Conservation (phyloP, 352 stramenopile species). For the Phytophthora palmivora region DNA sequence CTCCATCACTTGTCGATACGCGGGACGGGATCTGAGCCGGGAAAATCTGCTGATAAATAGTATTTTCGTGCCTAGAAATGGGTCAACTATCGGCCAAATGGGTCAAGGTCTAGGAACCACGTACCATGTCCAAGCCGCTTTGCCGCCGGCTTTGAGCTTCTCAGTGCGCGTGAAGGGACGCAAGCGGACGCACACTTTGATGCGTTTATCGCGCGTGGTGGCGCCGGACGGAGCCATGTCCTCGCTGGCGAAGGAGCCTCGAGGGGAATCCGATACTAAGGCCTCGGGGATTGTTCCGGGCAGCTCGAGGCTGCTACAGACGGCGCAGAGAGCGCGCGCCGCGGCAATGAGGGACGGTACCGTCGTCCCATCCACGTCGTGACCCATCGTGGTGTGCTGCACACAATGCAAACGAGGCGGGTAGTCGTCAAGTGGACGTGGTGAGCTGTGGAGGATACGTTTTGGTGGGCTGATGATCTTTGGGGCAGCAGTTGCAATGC, state of each 20-base stretch:
- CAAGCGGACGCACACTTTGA: slow-evolving; percentile 82
- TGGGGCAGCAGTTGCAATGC: not conserved
- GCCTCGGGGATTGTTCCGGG: slow-evolving; percentile 26
- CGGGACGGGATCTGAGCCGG: slow-evolving; percentile 62
- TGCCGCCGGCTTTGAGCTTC: slow-evolving; percentile 68
- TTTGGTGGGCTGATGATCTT: not conserved
- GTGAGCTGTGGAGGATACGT: not conserved
- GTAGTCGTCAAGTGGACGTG: slow-evolving; percentile 15
- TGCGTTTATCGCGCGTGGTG: slow-evolving; percentile 62
- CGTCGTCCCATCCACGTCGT: slow-evolving; percentile 44
- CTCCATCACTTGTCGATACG: slow-evolving; percentile 21
- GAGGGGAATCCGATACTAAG: slow-evolving; percentile 40
- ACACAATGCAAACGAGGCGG: slow-evolving; percentile 36
- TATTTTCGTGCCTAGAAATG: slow-evolving; percentile 77
- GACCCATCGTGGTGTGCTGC: slow-evolving; percentile 37
- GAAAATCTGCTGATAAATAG: slow-evolving; percentile 91
- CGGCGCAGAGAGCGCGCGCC: slow-evolving; percentile 38
- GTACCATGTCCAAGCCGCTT: slow-evolving; percentile 86
- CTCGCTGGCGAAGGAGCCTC: slow-evolving; percentile 3
- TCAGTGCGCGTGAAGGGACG: slow-evolving; percentile 82
- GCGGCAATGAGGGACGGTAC: slow-evolving; percentile 36
- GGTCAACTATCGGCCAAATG: slow-evolving; percentile 6
- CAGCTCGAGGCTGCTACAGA: slow-evolving; percentile 35
- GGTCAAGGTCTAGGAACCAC: not conserved
- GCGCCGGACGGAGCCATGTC: slow-evolving; percentile 32